phyloP scores from a whole-genome alignment of 2,329 filamentous ascomycete genomes.

The Ophiocordyceps polyrhachis-furcata region DNA sequence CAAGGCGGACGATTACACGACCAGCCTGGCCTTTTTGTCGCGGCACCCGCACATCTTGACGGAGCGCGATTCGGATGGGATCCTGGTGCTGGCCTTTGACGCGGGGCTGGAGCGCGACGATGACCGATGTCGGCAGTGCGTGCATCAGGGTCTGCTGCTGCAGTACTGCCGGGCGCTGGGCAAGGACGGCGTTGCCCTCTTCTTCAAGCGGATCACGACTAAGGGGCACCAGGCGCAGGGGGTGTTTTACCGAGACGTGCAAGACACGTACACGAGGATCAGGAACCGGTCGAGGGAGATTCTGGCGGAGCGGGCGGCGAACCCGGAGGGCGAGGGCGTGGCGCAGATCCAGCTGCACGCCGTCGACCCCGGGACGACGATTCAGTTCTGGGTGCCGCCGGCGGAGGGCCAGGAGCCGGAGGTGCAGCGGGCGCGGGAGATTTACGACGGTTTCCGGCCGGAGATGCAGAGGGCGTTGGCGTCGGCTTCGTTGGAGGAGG shows the following conservation, averaged over 20 bases:
- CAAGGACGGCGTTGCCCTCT: conserved; percentile 70
- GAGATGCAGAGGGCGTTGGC: conserved; percentile 69
- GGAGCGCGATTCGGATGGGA: conserved; percentile 76
- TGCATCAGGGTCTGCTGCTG: conserved; percentile 80
- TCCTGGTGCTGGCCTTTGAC: conserved; percentile 85
- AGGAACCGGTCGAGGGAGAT: conserved; percentile 59
- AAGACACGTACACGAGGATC: conserved; percentile 71
- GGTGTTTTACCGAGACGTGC: conserved; percentile 84
- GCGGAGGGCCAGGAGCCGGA: conserved; percentile 46
- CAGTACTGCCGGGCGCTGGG: conserved; percentile 91
- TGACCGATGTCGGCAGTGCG: conserved; percentile 65
- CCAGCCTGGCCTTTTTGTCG: conserved; percentile 60
- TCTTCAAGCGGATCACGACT: conserved; percentile 92
- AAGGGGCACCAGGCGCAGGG: conserved; percentile 77
- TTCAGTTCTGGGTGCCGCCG: conserved; percentile 70
- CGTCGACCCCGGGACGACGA: conserved; percentile 80
- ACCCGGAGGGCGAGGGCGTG: conserved; percentile 39
- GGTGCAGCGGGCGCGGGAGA: conserved; percentile 43
- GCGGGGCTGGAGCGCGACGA: conserved; percentile 58
- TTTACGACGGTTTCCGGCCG: conserved; percentile 71
- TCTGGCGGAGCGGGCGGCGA: conserved; percentile 30
- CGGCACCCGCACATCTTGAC: conserved; percentile 58
- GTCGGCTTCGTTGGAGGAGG: conserved; percentile 61
- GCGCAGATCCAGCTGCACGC: conserved; percentile 97
- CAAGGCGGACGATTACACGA: conserved; percentile 51